These are phyloP conservation scores for Neurospora sp. DNA, from an alignment of 2,329 filamentous ascomycete species.

Conservation along the genomic window DNA sequence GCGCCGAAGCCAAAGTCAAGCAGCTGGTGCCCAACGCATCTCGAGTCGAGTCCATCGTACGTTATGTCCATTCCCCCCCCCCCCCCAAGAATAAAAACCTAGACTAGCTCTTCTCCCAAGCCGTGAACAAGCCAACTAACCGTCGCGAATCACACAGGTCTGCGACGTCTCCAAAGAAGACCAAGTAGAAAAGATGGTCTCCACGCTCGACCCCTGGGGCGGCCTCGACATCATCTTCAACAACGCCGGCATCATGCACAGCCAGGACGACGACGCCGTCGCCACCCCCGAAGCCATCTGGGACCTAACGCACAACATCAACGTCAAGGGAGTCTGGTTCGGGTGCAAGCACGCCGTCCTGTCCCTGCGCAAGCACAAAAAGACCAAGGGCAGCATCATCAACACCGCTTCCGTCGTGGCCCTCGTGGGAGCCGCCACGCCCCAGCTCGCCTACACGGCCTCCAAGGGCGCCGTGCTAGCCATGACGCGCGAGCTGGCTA, in stretches of 20 bases:
- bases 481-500: slow-evolving; percentile 80
- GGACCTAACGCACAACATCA: slow-evolving; percentile 89
- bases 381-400: slow-evolving; percentile 74
- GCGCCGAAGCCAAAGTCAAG: slow-evolving; percentile 65
- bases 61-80: too few relatives aligned
- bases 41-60: slow-evolving; percentile 50
- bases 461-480: slow-evolving; percentile 89
- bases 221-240: slow-evolving; percentile 92
- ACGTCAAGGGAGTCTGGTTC: slow-evolving; percentile 98
- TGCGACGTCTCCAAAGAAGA: slow-evolving; percentile 80
- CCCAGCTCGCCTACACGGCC: slow-evolving; percentile 86
- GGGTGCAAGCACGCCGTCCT: slow-evolving; percentile 87
- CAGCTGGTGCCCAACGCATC: slow-evolving; percentile 54
- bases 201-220: slow-evolving; percentile 71
- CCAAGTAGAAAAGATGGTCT: slow-evolving; percentile 66
- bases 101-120: background rate
- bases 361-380: slow-evolving; percentile 68
- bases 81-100: background rate
- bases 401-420: slow-evolving; percentile 89
- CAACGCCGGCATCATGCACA: slow-evolving; percentile 96
- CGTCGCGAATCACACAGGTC: slow-evolving; percentile 20
- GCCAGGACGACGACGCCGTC: slow-evolving; percentile 67
- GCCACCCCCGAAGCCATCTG: slow-evolving; percentile 84
- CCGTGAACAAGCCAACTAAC: too few relatives aligned
- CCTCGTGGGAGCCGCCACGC: slow-evolving; percentile 77